A percentile compares a stretch with the other conserved stretches of the same genome.
phyloP scores from a whole-genome alignment of 371 early-diverging fungal species.

The Actinomortierella ambigua region DNA sequence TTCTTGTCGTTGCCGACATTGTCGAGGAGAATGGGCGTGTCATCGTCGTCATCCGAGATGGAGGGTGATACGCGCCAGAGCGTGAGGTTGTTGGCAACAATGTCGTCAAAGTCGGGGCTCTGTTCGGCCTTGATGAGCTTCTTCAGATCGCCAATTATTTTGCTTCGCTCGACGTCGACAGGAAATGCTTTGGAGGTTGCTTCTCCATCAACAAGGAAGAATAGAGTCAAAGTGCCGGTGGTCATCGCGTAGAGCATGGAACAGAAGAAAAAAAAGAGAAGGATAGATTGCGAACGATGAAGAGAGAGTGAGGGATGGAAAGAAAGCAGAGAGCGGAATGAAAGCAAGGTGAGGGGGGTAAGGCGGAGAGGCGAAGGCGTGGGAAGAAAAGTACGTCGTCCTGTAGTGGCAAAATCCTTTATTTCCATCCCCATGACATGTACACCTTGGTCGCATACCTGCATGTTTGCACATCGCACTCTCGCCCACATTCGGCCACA shows the following conservation, averaged over 20 bases:
- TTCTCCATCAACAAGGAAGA: constrained; percentile 17
- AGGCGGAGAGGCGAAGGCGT: too few relatives aligned
- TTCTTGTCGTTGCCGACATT: constrained; percentile 2
- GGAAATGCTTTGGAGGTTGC: constrained; percentile 6
- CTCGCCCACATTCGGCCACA: too few relatives aligned
- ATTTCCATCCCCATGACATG: too few relatives aligned
- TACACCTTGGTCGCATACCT: too few relatives aligned
- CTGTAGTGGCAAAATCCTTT: too few relatives aligned
- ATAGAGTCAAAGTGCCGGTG: constrained; percentile 1
- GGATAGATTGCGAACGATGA: too few relatives aligned
- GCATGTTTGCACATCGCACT: too few relatives aligned
- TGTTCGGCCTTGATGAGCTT: constrained; percentile 9
- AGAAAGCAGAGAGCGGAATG: too few relatives aligned
- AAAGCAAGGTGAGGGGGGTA: too few relatives aligned
- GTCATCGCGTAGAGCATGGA: constrained; percentile 5
- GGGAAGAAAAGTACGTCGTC: too few relatives aligned
- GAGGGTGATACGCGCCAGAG: constrained; percentile 9
- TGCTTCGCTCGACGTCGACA: constrained; percentile 5
- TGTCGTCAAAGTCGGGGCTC: neutral
- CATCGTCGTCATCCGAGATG: neutral
- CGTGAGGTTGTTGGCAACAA: constrained; percentile 2
- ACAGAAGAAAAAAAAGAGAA: neutral
- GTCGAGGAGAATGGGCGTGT: constrained; percentile 6
- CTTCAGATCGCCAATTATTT: constrained; percentile 10
- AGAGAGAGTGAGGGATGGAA: too few relatives aligned